phyloP scores from a whole-genome alignment of 2,329 filamentous ascomycete genomes.

The Pseudofabraea citricarpa region DNA sequence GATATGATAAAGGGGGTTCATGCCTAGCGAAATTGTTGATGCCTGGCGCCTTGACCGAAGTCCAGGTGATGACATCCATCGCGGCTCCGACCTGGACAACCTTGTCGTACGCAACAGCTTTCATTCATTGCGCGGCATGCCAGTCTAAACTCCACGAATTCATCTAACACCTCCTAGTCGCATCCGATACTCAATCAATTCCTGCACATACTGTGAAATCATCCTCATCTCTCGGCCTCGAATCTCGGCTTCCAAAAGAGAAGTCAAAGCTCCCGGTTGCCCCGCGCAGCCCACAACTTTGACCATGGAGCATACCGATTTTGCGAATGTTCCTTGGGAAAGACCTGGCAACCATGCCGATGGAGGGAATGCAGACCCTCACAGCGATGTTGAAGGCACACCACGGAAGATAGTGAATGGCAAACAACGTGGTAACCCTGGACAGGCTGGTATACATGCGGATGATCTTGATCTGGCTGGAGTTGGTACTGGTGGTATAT shows the following conservation, averaged over 20 bases:
- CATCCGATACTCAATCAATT: too few species aligned
- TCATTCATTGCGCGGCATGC: too few species aligned
- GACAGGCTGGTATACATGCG: slow-evolving; percentile 27
- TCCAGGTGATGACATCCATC: too few species aligned
- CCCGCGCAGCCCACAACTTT: slow-evolving; percentile 15
- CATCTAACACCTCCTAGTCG: too few species aligned
- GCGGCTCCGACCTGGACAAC: too few species aligned
- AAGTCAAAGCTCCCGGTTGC: slow-evolving; percentile 8
- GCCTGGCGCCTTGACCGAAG: too few species aligned
- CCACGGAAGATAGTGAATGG: slow-evolving; percentile 14
- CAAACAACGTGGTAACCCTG: slow-evolving; percentile 14
- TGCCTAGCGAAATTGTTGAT: too few species aligned
- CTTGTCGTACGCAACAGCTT: too few species aligned
- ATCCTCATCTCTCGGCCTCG: too few species aligned
- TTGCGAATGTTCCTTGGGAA: slow-evolving; percentile 77
- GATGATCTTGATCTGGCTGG: slow-evolving; percentile 50
- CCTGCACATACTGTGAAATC: too few species aligned
- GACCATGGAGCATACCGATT: slow-evolving; percentile 53
- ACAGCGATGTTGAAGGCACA: slow-evolving; percentile 30
- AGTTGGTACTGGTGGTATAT: slow-evolving; percentile 68
- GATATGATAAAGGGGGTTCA: too few species aligned
- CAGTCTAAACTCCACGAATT: too few species aligned
- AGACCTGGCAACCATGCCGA: slow-evolving; percentile 44
- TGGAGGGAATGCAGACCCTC: slow-evolving; percentile 34
- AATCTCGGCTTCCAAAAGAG: neutral